phyloP scores from a whole-genome alignment of 345 rosid genomes.

The Eucalyptus albens region DNA sequence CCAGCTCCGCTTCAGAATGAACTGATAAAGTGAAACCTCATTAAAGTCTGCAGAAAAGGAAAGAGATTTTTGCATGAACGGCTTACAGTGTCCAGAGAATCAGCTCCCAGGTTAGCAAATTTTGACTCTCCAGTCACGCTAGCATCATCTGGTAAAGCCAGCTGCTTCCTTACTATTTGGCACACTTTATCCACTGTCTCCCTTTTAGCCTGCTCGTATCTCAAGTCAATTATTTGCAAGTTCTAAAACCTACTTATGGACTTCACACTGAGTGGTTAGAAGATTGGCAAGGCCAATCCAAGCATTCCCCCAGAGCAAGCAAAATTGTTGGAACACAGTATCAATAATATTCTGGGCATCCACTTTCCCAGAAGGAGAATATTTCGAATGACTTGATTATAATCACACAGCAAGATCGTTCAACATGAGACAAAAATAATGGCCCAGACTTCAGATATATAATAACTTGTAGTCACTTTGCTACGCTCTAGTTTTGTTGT shows the following conservation, averaged over 20 bases:
- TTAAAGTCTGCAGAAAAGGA: neutral
- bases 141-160: slow-evolving; percentile 22
- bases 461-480: neutral
- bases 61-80: neutral
- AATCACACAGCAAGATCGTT: neutral
- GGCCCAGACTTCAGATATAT: neutral
- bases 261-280: neutral
- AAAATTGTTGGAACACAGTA: neutral
- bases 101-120: slow-evolving; percentile 34
- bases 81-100: slow-evolving; percentile 42
- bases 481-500: neutral
- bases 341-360: neutral
- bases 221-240: neutral
- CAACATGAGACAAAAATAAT: neutral
- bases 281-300: neutral
- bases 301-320: neutral
- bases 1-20: neutral
- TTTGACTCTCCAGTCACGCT: slow-evolving; percentile 28
- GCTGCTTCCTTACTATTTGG: slow-evolving; percentile 33
- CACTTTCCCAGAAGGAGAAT: neutral
- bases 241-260: neutral
- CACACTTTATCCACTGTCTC: slow-evolving; percentile 29
- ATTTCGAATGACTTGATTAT: neutral
- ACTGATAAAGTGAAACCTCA: neutral
- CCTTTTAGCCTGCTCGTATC: slow-evolving; percentile 18